Evolutionary conservation across 345 rosid genomes (phyloP), one percentile per base, ranked within the genome.

Genomic region (Corchorus capsularis): DNA sequence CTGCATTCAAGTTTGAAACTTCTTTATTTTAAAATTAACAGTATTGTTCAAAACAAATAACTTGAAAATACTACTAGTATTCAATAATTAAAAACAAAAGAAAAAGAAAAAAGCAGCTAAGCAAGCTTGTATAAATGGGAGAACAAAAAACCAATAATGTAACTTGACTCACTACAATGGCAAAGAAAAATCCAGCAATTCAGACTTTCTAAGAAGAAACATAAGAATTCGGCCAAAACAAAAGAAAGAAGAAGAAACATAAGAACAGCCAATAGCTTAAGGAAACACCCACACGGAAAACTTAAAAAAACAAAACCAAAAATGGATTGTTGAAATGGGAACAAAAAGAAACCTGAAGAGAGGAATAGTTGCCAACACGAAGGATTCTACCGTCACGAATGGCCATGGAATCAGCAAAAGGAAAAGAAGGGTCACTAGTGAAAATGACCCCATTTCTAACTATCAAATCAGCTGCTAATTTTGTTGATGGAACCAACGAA

Each of bases 401-500:
- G 52, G 98, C 98, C 89, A 95, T 87, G 79, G 94, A 89, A 79
- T 90, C 97, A 1, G 91, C 91, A 69, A 90, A 91, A 11, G 86
- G 92, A 65, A 84, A 74, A 64, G 93, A 84, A 15, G 39, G 74
- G 45, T 93, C 94, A 74, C 94, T 86, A 16, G 99, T 95, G 86
- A 90, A 93, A 76, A 93, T 87, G 43, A 89, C 72, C 71, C 90
- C 99, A 83, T 93, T 93, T n/a, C 54, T 89, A 67, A 88, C 80
- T 4, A 95, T 14, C 77, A 93, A 84, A 78, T 93, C 99, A 47
- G 94, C 97, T 9, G 73, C 78, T 6, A 60, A 8, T 45, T 78
- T 73, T 35, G 81, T 77, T 46, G 83, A 82, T 47, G 79, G 77
- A 62, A 27, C 34, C 49, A 79, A 69, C 53, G 84, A 79, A 41